Conservation (phyloP, 257 asterid genomes). For the Salvia splendens region DNA sequence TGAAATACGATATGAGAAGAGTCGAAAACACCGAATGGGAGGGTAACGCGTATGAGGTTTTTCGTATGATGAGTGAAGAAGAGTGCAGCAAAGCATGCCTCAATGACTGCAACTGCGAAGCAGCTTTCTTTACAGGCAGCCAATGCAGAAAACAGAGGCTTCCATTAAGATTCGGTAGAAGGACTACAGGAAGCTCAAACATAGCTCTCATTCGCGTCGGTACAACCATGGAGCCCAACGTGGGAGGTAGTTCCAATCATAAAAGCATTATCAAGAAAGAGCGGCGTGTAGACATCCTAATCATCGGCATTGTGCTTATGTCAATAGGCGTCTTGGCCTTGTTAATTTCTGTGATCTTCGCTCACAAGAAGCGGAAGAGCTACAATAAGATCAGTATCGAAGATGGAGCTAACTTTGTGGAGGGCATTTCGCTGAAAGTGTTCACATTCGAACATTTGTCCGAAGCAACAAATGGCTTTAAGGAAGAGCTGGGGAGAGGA, state of each 20-base stretch:
- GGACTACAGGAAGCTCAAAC: conserved; percentile 7
- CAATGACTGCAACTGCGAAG: conserved; percentile 59
- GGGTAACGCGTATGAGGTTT: conserved; percentile 24
- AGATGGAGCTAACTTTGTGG: conserved; percentile 23
- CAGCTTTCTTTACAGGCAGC: conserved; percentile 32
- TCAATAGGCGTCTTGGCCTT: conserved; percentile 32
- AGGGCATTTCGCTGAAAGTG: conserved; percentile 37
- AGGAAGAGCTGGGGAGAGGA: conserved; percentile 52
- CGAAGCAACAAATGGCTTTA: conserved; percentile 46
- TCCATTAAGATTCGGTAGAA: conserved; percentile 53
- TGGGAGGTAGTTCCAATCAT: no score
- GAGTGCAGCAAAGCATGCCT: conserved; percentile 44
- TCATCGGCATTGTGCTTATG: conserved; percentile 29
- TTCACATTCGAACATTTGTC: conserved; percentile 39
- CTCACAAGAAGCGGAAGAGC: conserved; percentile 13
- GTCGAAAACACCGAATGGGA: conserved; percentile 37
- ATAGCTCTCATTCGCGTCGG: conserved; percentile 39
- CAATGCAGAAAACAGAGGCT: conserved; percentile 50
- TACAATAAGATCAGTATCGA: conserved; percentile 21
- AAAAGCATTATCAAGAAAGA: conserved; percentile 19
- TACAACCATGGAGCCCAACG: not conserved
- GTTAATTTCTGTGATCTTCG: conserved; percentile 30
- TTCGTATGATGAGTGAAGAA: conserved; percentile 19
- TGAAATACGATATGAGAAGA: conserved; percentile 20
- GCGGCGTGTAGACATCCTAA: conserved; percentile 21